Conservation (phyloP, 805 yeast species). For the Zygoascus flipseniorum region DNA sequence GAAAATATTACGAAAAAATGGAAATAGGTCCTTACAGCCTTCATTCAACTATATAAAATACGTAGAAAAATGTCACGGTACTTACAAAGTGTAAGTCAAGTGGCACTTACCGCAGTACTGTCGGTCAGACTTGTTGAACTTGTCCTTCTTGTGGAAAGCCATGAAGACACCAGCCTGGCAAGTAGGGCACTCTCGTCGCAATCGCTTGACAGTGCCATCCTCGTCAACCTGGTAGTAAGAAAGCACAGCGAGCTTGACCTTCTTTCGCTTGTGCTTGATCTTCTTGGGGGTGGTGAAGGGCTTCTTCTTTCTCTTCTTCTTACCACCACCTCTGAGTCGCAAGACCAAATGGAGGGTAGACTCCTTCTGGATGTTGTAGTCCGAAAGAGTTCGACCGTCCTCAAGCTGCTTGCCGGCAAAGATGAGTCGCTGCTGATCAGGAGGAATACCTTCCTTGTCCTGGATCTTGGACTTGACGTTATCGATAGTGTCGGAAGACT, state of each 20-base stretch:
- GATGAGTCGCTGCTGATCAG: slow-evolving; percentile 94
- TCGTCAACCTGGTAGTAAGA: slow-evolving; percentile 98
- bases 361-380: slow-evolving; percentile 98
- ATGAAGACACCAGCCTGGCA: slow-evolving; percentile 98
- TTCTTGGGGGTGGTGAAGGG: slow-evolving; percentile 99
- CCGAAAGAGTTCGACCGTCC: slow-evolving; percentile 87
- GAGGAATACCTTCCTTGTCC: slow-evolving; percentile 97
- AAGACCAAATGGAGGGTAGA: slow-evolving; percentile 92
- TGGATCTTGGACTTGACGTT: slow-evolving; percentile 94
- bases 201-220: slow-evolving; percentile 97
- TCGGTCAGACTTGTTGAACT: slow-evolving; percentile 94
- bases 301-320: slow-evolving; percentile 99
- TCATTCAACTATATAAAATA: too few species aligned
- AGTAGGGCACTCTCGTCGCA: slow-evolving; percentile 96
- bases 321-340: slow-evolving; percentile 99
- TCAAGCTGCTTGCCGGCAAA: slow-evolving; percentile 97
- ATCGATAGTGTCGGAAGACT: slow-evolving; percentile 96
- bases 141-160: slow-evolving; percentile 88
- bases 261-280: slow-evolving; percentile 99
- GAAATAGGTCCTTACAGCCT: too few species aligned
- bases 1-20: too few species aligned
- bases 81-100: slow-evolving; percentile 64
- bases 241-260: slow-evolving; percentile 97
- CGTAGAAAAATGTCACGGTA: too few species aligned
- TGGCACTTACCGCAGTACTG: slow-evolving; percentile 99